Percentiles rank a stretch among this genome's conserved stretches.
Evolutionary conservation across 2,329 filamentous ascomycete species (phyloP).

Genomic region (Pseudopyrenochaeta lycopersici): DNA sequence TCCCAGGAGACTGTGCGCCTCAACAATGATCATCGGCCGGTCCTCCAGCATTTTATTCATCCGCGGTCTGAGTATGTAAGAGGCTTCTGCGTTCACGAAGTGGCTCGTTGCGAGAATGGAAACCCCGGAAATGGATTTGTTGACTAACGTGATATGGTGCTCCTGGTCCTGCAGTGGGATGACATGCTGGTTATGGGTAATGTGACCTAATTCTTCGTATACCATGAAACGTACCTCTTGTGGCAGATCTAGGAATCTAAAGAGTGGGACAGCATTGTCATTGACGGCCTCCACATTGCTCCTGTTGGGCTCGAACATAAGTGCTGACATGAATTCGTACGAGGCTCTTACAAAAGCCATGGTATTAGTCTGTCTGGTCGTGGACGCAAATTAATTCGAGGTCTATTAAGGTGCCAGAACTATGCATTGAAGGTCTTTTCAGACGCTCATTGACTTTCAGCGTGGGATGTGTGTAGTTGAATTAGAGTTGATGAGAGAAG

Average conservation of each 20-base stretch:
- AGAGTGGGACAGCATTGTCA: too few species aligned
- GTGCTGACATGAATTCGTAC: too few species aligned
- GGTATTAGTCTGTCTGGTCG: too few species aligned
- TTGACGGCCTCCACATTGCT: background rate
- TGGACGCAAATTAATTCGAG: too few species aligned
- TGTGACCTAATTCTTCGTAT: slow-evolving; percentile 6
- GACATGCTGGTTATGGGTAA: background rate
- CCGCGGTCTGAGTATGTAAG: background rate
- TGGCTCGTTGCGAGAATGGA: slow-evolving; percentile 6
- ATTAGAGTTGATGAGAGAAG: too few species aligned
- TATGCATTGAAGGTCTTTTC: too few species aligned
- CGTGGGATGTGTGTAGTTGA: too few species aligned
- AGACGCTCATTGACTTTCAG: too few species aligned
- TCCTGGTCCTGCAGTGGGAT: background rate
- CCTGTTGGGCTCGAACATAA: background rate
- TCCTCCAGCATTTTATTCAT: background rate
- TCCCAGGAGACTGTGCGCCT: background rate
- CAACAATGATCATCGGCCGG: background rate
- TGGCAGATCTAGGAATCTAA: slow-evolving; percentile 11
- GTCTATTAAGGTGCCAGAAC: too few species aligned
- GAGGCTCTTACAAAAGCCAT: too few species aligned
- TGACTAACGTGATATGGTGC: slow-evolving; percentile 9
- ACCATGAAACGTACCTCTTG: slow-evolving; percentile 15
- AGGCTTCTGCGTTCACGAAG: slow-evolving; percentile 5
- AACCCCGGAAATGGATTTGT: slow-evolving; percentile 3